phyloP scores from a whole-genome alignment of 2,329 filamentous ascomycete genomes.

The Arthroderma sp. region DNA sequence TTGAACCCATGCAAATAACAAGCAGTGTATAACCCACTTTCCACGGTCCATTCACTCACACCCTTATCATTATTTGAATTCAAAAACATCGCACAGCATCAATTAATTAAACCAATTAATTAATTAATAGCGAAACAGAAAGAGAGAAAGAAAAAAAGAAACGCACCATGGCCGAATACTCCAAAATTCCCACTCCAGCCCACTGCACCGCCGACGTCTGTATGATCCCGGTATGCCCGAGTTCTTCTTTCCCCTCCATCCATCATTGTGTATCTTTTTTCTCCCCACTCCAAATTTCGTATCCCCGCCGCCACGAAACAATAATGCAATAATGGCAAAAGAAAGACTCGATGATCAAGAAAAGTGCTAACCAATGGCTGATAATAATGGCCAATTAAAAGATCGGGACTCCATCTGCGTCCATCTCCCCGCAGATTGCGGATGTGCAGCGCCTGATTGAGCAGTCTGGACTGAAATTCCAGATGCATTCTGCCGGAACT shows the following conservation, averaged over 20 bases:
- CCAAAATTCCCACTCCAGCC: constrained; percentile 45
- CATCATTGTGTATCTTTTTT: neutral
- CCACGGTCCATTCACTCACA: no score
- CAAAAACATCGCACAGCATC: no score
- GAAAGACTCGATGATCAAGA: neutral
- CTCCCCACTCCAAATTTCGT: neutral
- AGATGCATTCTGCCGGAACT: constrained; percentile 87
- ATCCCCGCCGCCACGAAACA: neutral
- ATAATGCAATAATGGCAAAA: neutral
- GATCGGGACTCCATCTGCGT: constrained; percentile 67
- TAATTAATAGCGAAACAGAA: no score
- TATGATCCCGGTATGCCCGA: constrained; percentile 56
- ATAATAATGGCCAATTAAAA: constrained; percentile 18
- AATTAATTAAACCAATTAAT: no score
- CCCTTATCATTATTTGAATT: no score
- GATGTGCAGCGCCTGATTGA: constrained; percentile 76
- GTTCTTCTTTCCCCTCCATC: neutral
- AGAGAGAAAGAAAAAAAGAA: no score
- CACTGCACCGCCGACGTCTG: constrained; percentile 83
- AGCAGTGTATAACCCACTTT: no score
- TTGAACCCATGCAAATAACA: no score
- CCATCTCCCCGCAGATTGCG: constrained; percentile 72
- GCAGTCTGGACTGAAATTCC: constrained; percentile 65
- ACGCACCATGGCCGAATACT: constrained; percentile 1
- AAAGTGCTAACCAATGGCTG: neutral